These are phyloP conservation scores for Trichomonascaceae sp. DNA, from an alignment of 1,139 yeast species.

Conservation along the genomic window DNA sequence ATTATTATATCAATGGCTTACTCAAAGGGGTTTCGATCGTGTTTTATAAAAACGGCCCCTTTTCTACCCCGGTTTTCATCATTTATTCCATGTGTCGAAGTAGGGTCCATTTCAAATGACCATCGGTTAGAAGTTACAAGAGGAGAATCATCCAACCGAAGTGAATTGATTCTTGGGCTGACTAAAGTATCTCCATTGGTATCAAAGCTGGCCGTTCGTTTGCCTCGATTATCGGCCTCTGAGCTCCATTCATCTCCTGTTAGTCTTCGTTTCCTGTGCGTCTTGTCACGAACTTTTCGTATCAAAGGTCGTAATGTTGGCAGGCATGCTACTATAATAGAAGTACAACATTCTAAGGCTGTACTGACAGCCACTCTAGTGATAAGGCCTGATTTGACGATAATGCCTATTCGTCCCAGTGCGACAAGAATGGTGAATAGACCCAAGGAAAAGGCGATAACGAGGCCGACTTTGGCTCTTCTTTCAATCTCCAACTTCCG, in stretches of 20 bases:
- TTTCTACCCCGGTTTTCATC: no score
- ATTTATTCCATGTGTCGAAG: not conserved
- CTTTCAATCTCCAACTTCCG: conserved; percentile 18
- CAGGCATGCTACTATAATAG: conserved; percentile 28
- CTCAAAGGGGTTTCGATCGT: not conserved
- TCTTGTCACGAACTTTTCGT: conserved; percentile 10
- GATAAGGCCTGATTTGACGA: conserved; percentile 23
- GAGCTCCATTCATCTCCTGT: conserved; percentile 3
- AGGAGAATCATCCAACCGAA: not conserved
- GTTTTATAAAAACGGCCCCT: not conserved
- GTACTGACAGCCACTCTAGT: conserved; percentile 25
- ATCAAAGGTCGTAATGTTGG: conserved; percentile 28
- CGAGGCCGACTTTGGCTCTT: conserved; percentile 25
- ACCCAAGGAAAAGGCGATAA: conserved; percentile 29
- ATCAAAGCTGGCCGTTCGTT: not conserved
- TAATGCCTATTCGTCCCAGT: conserved; percentile 23
- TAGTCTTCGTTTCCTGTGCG: not conserved
- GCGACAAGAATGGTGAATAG: conserved; percentile 25
- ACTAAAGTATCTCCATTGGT: not conserved
- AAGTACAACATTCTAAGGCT: conserved; percentile 28
- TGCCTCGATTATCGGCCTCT: not conserved
- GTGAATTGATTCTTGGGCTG: not conserved
- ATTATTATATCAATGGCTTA: not conserved
- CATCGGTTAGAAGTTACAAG: not conserved
- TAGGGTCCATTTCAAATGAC: not conserved